A percentile compares a stretch with the other conserved stretches of the same genome.
phyloP scores from a whole-genome alignment of 2,329 filamentous ascomycete genomes.

The Aureobasidium sp. region DNA sequence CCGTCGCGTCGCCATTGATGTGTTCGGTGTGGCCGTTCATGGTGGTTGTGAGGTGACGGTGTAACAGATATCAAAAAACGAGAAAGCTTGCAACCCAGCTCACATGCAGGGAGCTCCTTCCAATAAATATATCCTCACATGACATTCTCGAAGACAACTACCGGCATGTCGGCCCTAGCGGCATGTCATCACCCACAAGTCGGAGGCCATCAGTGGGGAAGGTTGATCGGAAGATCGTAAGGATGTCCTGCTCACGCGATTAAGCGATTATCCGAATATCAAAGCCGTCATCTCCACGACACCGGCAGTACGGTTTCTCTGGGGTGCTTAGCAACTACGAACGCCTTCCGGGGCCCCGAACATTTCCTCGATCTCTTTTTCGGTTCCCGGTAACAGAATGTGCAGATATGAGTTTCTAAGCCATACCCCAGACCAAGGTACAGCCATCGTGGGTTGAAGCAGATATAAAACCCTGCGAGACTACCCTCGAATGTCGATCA shows the following conservation, averaged over 20 bases:
- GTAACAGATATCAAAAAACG: background rate
- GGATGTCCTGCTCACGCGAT: background rate
- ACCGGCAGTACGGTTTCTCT: background rate
- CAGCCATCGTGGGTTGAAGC: background rate
- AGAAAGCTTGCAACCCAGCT: background rate
- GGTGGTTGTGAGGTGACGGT: background rate
- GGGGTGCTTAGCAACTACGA: background rate
- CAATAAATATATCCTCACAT: background rate
- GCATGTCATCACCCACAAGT: background rate
- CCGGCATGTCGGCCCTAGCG: background rate
- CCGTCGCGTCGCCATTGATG: conserved; percentile 2
- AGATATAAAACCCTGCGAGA: background rate
- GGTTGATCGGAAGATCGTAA: background rate
- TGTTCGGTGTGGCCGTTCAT: background rate
- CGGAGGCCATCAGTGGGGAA: background rate
- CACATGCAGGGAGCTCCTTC: background rate
- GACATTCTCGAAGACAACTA: background rate
- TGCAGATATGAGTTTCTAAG: background rate
- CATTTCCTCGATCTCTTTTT: background rate
- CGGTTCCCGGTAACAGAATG: background rate
- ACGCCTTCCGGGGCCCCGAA: conserved; percentile 8
- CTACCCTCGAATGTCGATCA: background rate
- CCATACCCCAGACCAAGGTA: background rate
- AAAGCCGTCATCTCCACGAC: conserved; percentile 3
- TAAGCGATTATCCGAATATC: background rate